Base-by-base conservation (phyloP, 306 rosid species). In the Cucurbita moschata region DNA sequence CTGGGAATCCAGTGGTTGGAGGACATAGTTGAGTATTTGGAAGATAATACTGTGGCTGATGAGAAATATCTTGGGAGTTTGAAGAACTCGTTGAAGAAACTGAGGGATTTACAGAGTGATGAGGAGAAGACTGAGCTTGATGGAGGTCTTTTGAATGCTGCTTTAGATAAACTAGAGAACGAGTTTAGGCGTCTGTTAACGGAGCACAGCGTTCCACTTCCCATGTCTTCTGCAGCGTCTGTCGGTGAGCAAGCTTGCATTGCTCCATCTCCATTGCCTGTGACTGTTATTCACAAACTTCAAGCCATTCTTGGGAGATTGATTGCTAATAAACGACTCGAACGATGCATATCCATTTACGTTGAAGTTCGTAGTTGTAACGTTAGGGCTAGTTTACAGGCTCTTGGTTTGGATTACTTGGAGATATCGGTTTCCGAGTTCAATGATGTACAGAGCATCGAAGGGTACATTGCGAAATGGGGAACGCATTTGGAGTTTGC, bases 401-500 rank as follows among this genome's bases (percentile, higher is more conserved):
- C 93, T 55, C 86, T 95, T 43, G 83, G 88, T 84, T 83, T 95
- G 89, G 96, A 95, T 85, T 95, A 95, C 79, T 95, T 95, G 69
- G 97, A 89, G 85, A 88, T 91, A 54, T 91, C 99, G 1, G 82
- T 88, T 69, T 74, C 97, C 4, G 99, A 95, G 76, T 91, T 91
- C 80, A 95, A 95, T 83, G 92, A 95, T 68, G 97, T 95, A 79
- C 97, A 88, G 68, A 89, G 96, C 86, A 91, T 95, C 44, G 99
- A 91, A 74, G 97, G 85, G 56, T 87, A 91, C 79, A 91, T 95
- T 52, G 85, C 82, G 10, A 89, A 95, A 71, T 95, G 99, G 99
- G 99, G 99, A 53, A 95, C 77, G 82, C 99, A 95, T 87, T 83
- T 95, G 76, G 99, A 95, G 84, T 95, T 95, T 86, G 97, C 99